phyloP scores from a whole-genome alignment of 768 basidiomycete species.

The Pleurotus djamor region DNA sequence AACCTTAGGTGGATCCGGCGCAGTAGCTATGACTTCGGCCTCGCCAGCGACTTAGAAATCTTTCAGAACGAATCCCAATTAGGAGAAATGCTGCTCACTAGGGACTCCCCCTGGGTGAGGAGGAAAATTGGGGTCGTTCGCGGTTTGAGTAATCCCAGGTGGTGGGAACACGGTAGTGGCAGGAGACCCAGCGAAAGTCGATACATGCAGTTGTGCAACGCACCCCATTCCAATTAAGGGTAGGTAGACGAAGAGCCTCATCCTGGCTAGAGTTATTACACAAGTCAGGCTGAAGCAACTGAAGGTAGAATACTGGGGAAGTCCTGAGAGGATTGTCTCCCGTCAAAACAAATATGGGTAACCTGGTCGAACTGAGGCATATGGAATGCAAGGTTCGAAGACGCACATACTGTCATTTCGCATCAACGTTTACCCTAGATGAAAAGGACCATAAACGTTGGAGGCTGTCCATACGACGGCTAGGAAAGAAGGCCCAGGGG shows the following conservation, averaged over 20 bases:
- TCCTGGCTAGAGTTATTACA: neutral
- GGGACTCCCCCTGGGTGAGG: conserved; percentile 41
- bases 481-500: no score
- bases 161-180: conserved; percentile 40
- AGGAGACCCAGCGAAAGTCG: conserved; percentile 42
- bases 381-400: no score
- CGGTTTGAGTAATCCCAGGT: conserved; percentile 29
- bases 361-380: no score
- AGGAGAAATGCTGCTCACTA: conserved; percentile 26
- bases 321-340: neutral
- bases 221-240: neutral
- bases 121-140: conserved; percentile 27
- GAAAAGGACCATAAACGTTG: no score
- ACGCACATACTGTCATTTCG: no score
- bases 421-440: no score
- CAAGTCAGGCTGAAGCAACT: neutral
- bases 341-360: no score
- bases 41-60: conserved; percentile 40
- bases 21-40: conserved; percentile 37
- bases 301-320: no score
- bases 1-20: conserved; percentile 34
- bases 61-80: neutral
- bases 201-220: conserved; percentile 16
- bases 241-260: neutral
- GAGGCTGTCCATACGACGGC: no score